Percentiles rank a stretch among this genome's conserved stretches.
These are phyloP conservation scores for Oryza glaberrima DNA, from an alignment of 176 grass and related monocot species.

Conservation along the genomic window DNA sequence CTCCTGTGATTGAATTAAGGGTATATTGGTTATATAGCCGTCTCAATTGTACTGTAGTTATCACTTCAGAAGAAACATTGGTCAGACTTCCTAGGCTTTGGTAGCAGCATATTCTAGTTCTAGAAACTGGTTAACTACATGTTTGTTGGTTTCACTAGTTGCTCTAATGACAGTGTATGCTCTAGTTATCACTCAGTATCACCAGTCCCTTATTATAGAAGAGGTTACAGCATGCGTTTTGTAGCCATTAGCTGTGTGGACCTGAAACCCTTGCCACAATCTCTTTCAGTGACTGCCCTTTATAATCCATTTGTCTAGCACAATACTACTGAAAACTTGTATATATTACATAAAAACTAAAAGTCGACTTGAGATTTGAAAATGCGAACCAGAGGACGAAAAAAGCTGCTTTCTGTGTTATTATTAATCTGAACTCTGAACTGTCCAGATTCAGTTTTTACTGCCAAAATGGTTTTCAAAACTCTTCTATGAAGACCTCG, in stretches of 20 bases:
- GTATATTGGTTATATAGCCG: neutral
- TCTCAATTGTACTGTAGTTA: constrained; percentile 6
- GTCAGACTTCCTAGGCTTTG: neutral
- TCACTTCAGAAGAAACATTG: neutral
- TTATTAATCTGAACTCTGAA: neutral
- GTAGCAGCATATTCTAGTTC: neutral
- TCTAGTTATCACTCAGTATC: neutral
- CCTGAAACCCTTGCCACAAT: neutral
- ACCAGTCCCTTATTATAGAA: neutral
- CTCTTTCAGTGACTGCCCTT: neutral
- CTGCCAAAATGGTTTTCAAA: neutral
- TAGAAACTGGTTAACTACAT: neutral
- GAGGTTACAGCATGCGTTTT: neutral
- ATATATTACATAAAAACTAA: neutral
- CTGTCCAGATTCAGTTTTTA: neutral
- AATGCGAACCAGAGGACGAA: neutral
- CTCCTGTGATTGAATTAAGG: neutral
- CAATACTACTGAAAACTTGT: neutral
- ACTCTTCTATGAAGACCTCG: neutral
- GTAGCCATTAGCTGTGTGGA: neutral
- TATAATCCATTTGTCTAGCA: constrained; percentile 2
- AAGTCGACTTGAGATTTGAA: neutral
- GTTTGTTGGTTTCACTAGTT: neutral
- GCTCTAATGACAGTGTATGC: neutral
- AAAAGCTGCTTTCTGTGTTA: neutral